Evolutionary conservation across 2,329 filamentous ascomycete genomes (phyloP), one percentile per base, ranked within the genome.

Genomic region (Cucurbitaria berberidis): DNA sequence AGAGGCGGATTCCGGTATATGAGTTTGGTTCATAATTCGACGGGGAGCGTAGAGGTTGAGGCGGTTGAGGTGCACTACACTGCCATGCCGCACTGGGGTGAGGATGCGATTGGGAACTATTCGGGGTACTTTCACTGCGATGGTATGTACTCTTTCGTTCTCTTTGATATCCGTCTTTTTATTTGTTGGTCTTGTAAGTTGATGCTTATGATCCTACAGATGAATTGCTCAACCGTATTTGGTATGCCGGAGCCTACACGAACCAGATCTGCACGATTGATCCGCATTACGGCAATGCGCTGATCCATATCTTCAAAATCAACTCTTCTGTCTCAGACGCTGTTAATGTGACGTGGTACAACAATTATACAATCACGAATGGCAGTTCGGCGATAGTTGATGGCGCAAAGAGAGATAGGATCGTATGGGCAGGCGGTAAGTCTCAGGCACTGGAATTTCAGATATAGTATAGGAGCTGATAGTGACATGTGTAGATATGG

Each of bases 391-490:
- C 67, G 3, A 56, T 78, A 8, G 73, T 75, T 1, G 84, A 87
- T 64, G 84, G 84, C 13, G 82, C 82, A 1, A 86, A 86, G 64
- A 77, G 84, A 27, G 84, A 86, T 61, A 77, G 83, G 8, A 74
- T 84, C 16, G 81, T 87, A 2, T 87, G 84, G 84, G 80, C 84
- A 10, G 85, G 85, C 1, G 70, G 67, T 69, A 60, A 30, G 62
- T 51, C 35, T 3, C 5, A 21, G 11, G 27, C 5, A 13, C 32
- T 16, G 4, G 9, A 10, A 35, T 13, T 18, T 9, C 3, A 22
- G 11, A 13, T 30, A 15, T 0, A 39, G 11, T 26, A 4, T 13
- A 22, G 19, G 7, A 15, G 24, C 21, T 27, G 22, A 10, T 27
- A 42, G 15, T 55, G 10, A 51, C 44, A 38, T 16, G 13, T 11